Percentiles rank a stretch among this genome's conserved stretches.
Conservation (phyloP, 257 asterid genomes). For the Nicotiana knightiana region DNA sequence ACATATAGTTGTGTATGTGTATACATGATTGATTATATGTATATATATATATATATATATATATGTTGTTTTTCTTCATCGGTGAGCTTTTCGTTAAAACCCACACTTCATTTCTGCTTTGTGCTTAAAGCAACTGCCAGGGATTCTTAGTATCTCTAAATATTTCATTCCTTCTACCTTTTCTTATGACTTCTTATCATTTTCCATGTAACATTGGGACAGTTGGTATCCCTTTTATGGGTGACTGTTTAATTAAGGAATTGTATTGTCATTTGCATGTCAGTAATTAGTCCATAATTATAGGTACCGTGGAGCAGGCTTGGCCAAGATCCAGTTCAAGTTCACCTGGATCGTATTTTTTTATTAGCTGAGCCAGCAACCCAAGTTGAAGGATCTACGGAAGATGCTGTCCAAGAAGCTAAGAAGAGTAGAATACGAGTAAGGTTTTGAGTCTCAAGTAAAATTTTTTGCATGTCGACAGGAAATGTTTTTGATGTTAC, state of each 20-base stretch:
- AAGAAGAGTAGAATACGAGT: slow-evolving; percentile 82
- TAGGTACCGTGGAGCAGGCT: slow-evolving; percentile 99
- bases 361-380: slow-evolving; percentile 98
- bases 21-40: no score
- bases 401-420: slow-evolving; percentile 91
- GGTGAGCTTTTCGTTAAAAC: background rate
- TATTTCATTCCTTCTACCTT: background rate
- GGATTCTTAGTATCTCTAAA: background rate
- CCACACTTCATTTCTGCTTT: background rate
- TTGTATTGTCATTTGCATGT: slow-evolving; percentile 10
- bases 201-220: background rate
- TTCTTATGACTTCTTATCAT: background rate
- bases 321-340: slow-evolving; percentile 96
- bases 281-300: slow-evolving; percentile 13
- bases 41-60: no score
- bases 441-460: slow-evolving; percentile 26
- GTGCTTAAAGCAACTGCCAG: background rate
- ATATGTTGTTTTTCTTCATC: no score
- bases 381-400: slow-evolving; percentile 84
- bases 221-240: background rate
- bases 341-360: slow-evolving; percentile 81
- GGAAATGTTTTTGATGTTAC: slow-evolving; percentile 8
- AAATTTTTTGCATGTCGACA: background rate
- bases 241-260: background rate
- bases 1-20: no score